Base-by-base conservation (phyloP, 345 rosid species). In the Eucalyptus microcorys region DNA sequence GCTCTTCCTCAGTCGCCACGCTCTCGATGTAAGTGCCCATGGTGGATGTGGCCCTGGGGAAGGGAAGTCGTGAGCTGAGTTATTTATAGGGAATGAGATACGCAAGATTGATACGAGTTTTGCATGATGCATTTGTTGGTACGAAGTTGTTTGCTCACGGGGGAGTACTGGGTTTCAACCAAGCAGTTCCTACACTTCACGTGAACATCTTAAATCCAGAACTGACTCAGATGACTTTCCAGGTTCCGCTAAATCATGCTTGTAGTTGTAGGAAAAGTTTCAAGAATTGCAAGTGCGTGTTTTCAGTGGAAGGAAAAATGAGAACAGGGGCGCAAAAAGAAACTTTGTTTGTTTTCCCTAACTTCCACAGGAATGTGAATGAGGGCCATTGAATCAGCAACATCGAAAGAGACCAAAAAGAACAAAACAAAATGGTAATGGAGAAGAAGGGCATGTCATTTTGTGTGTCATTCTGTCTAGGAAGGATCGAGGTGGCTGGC, bases 1-100 rank as follows among this genome's bases (percentile, higher is more conserved):
- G 92, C 17, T 95, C 95, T 26, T 93, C 88, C 11, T 22, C 87
- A 7, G 53, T 48, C 15, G 40, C 48, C 34, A 57, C 79, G 66
- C 37, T 14, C 22, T 83, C 87, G 4, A 79, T 40, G 22, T 49
- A 15, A 49, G 88, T 84, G 40, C 59, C 93, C 94, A 92, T 92
- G 47, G 30, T 59, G 76, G 19, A 53, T 49, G 49, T 47, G 87
- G 86, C 50, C 43, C 55, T 52, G 89, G 89, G 85, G 87, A 89
- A 91, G 88, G 88, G 49, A 76, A 76, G 45, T 30, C 19, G 85
- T 17, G 68, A 40, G 49, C 42, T 48, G 43, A 48, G 64, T 50
- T 61, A 21, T 64, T 88, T 84, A 85, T 34, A 40, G 48, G 47
- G 40, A 61, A 85, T 5, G 49, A 61, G 42, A 87, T 24, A 19